Base-by-base conservation (phyloP, 768 basidiomycete species). In the Austroboletus eburneus region DNA sequence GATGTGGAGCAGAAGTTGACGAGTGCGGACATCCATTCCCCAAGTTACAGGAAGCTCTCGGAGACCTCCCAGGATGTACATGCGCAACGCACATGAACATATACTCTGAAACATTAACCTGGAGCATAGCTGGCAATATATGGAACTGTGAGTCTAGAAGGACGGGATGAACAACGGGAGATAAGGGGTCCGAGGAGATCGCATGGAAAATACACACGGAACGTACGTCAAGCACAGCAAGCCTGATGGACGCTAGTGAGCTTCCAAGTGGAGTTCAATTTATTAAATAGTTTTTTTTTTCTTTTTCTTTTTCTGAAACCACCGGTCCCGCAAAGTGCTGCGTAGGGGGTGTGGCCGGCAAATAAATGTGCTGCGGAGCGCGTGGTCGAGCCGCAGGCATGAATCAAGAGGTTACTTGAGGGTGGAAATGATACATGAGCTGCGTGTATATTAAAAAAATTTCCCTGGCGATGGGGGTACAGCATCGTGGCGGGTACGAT, bases 131-230 rank as follows among this genome's bases (percentile, higher is more conserved):
- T 47, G 2, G 29, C 18, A 9, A 50, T 54, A 57, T 57, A 52
- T 40, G 52, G 34, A 37, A 35, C 7, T 24, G 16, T 20, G 37
- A 10, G 32, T 25, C 25, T 22, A 18, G 36, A 37, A 30, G 25
- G 32, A 32, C 22, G 23, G 37, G 43, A 42, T 40, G 39, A 38
- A 20, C 0, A 30, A 48, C 40, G 51, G 41, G 45, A 40, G 50
- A 56, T 2, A 14, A 18, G 38, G 12, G 34, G 27, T 50, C 60
- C 60, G 60, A 61, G 60, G 61, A 57, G 61, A 57, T 61, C 44
- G 50, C 40, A 20, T 24, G 14, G 18, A 16, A 34, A 32, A 35
- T 5, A 29, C 22, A 3, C 17, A 17, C 9, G 7, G 30, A 46
- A 41, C 22, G 23, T 49, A 58, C 48, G 57, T 52, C 44, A 58